Evolutionary conservation across 2,329 filamentous ascomycete genomes (phyloP), one percentile per base, ranked within the genome.

Genomic region (Pseudogymnoascus sp.): DNA sequence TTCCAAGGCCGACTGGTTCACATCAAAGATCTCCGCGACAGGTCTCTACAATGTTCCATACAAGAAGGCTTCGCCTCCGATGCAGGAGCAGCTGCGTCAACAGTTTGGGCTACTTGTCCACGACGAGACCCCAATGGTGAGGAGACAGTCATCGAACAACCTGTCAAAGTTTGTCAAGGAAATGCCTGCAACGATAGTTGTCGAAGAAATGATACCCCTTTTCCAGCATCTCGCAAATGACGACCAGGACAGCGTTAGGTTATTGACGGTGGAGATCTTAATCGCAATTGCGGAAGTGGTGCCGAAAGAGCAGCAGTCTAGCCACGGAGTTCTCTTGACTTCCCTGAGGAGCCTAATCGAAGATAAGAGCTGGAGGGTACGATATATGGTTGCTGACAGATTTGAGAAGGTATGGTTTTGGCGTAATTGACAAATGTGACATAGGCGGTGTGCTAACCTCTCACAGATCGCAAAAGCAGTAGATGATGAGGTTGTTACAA

Each of bases 1-100:
- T 64, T 95, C 94, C 67, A 99, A 97, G 83, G 94, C 94, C 77
- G 94, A 99, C 78, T 99, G 94, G 94, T 99, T 99, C 77, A 99
- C 94, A 62, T 97, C 94, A 67, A 99, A 97, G 79, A 94, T 99
- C 67, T 99, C 94, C 33, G 94, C 93, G 65, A 96, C 93, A 67
- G 94, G 94, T 65, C 88, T 99, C 65, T 99, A 93, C 80, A 94
- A 90, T 74, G 85, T 87, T 57, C 93, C 94, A 66, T 99, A 99
- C 81, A 88, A 87, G 71, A 96, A 95, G 80, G 91, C 94, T 63
- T 88, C 91, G 61, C 83, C 88, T 59, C 82, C 86, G n/a, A 86
- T 92, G 67, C 94, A 99, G 78, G 91, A 96, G 78, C 88, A 87
- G 69, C 86, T 99, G 63, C 86, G 94, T 72, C 88, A 93, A 76